Evolutionary conservation across 2,329 filamentous ascomycete species (phyloP).

Genomic region (Penicillium aurantiogriseum): DNA sequence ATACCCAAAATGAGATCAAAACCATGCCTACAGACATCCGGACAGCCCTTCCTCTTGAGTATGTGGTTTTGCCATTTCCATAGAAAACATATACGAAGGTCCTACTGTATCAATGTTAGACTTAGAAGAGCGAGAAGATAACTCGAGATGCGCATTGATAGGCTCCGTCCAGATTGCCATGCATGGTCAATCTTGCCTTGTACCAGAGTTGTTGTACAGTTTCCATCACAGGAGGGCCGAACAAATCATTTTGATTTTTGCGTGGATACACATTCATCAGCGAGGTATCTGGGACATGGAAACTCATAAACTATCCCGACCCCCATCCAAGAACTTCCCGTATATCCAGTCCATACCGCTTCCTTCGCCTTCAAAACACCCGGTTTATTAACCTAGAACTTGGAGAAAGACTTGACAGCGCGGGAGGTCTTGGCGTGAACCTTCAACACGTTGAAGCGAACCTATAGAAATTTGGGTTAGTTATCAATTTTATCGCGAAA

Average conservation of each 20-base stretch:
- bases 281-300: constrained; percentile 43
- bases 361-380: constrained; percentile 37
- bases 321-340: constrained; percentile 35
- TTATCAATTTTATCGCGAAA: background rate
- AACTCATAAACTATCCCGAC: constrained; percentile 43
- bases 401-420: constrained; percentile 92
- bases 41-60: background rate
- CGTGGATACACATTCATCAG: constrained; percentile 41
- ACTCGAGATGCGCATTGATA: constrained; percentile 16
- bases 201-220: constrained; percentile 25
- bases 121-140: constrained; percentile 9
- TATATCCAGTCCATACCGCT: constrained; percentile 41
- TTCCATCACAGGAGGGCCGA: constrained; percentile 34
- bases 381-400: constrained; percentile 70
- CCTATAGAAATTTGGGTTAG: constrained; percentile 52
- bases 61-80: background rate
- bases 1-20: background rate
- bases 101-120: background rate
- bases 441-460: constrained; percentile 99
- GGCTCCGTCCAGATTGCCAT: constrained; percentile 17
- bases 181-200: constrained; percentile 9
- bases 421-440: constrained; percentile 65
- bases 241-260: constrained; percentile 40
- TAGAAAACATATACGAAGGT: background rate
- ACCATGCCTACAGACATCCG: background rate